Percentiles rank a stretch among this genome's conserved stretches.
These are phyloP conservation scores for Suillus plorans DNA, from an alignment of 768 basidiomycete species.

Conservation along the genomic window DNA sequence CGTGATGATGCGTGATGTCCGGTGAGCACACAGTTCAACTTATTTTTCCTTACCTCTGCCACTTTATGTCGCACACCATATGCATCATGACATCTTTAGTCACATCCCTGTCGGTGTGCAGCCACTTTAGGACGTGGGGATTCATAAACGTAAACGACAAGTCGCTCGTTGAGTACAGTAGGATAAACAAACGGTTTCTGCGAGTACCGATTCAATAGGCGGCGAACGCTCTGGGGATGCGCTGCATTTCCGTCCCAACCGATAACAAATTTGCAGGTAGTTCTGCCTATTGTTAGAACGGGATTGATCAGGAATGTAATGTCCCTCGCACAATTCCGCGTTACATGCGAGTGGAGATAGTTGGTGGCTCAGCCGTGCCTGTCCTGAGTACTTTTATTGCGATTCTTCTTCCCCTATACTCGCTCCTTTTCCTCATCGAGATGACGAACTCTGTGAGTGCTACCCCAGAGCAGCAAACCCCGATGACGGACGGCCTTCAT, in stretches of 20 bases:
- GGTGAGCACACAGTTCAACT: neutral
- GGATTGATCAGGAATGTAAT: neutral
- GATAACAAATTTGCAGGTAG: neutral
- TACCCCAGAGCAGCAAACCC: neutral
- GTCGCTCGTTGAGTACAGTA: neutral
- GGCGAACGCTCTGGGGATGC: neutral
- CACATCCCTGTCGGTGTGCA: neutral
- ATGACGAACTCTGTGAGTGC: neutral
- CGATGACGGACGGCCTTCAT: neutral
- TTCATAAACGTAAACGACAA: neutral
- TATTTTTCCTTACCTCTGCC: neutral
- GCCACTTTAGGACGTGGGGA: neutral
- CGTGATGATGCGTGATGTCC: neutral
- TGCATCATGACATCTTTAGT: neutral
- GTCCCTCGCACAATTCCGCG: neutral
- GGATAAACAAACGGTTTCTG: neutral
- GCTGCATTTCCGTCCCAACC: neutral
- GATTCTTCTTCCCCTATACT: neutral
- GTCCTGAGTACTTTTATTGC: neutral
- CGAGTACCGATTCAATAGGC: neutral
- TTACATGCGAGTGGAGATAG: neutral
- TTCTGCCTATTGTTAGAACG: slow-evolving; percentile 1
- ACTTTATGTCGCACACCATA: neutral
- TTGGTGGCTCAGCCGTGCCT: neutral
- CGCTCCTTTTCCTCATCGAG: neutral